phyloP scores from a whole-genome alignment of 805 yeast species.

The Lachancea lanzarotensis region DNA sequence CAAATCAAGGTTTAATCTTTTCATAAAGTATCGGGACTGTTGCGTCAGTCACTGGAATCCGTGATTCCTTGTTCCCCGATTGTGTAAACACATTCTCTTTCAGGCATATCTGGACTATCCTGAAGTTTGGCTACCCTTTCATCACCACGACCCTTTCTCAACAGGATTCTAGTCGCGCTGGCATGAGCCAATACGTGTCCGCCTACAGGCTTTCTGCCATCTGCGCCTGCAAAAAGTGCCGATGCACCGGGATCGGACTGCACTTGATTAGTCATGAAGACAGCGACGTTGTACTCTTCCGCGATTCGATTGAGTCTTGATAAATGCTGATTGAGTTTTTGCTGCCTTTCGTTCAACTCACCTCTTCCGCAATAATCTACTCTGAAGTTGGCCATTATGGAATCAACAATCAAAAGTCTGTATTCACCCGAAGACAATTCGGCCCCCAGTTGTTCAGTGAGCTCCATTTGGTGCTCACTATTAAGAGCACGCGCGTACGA shows the following conservation, averaged over 20 bases:
- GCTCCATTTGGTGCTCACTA: constrained; percentile 73
- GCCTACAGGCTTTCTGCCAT: constrained; percentile 79
- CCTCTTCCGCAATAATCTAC: constrained; percentile 78
- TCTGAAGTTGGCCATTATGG: constrained; percentile 73
- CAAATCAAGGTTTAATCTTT: neutral
- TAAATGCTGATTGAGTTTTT: constrained; percentile 55
- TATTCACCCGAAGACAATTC: constrained; percentile 64
- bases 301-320: constrained; percentile 52
- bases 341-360: constrained; percentile 69
- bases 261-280: constrained; percentile 69
- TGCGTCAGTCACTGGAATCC: constrained; percentile 35
- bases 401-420: constrained; percentile 55
- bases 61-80: constrained; percentile 64
- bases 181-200: constrained; percentile 81
- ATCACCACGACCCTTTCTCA: constrained; percentile 73
- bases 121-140: constrained; percentile 74
- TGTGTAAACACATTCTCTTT: constrained; percentile 67
- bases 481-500: constrained; percentile 72
- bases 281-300: constrained; percentile 73
- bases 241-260: constrained; percentile 83
- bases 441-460: constrained; percentile 58
- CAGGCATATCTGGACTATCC: constrained; percentile 80
- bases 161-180: constrained; percentile 66
- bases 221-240: constrained; percentile 71
- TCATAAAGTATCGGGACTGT: neutral